These are phyloP conservation scores for Pseudocercospora cruenta DNA, from an alignment of 2,329 filamentous ascomycete species.

Conservation along the genomic window DNA sequence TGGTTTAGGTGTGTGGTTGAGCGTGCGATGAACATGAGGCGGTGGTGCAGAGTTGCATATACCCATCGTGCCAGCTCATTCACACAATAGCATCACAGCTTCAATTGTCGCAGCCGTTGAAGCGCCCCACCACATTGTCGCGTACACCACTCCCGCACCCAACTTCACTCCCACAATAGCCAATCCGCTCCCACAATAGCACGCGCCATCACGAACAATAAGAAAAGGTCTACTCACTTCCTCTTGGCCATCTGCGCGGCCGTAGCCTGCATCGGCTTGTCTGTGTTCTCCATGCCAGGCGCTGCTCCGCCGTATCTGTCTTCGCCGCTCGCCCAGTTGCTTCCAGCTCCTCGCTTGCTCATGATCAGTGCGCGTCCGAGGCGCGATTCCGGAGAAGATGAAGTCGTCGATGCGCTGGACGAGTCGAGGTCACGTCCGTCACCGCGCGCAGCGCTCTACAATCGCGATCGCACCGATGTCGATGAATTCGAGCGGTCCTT, in stretches of 20 bases:
- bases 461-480: conserved; percentile 22
- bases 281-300: conserved; percentile 23
- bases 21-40: neutral
- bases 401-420: conserved; percentile 1
- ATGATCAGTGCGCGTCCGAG: conserved; percentile 27
- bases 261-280: conserved; percentile 37
- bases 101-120: conserved; percentile 5
- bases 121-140: conserved; percentile 11
- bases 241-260: conserved; percentile 41
- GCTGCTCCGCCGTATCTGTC: conserved; percentile 33
- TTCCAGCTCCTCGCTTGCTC: conserved; percentile 37
- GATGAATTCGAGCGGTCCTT: conserved; percentile 15
- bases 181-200: conserved; percentile 1
- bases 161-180: neutral
- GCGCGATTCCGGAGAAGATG: conserved; percentile 9
- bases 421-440: conserved; percentile 13
- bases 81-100: conserved; percentile 2
- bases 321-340: conserved; percentile 32
- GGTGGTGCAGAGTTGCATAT: neutral
- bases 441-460: conserved; percentile 14
- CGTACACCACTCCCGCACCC: neutral
- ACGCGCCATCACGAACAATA: conserved; percentile 16
- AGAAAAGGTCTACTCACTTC: conserved; percentile 35
- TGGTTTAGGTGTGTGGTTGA: neutral
- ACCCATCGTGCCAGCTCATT: neutral